A percentile compares a stretch with the other conserved stretches of the same genome.
phyloP scores from a whole-genome alignment of 2,329 filamentous ascomycete genomes.

The Ceratocystis huliohia region DNA sequence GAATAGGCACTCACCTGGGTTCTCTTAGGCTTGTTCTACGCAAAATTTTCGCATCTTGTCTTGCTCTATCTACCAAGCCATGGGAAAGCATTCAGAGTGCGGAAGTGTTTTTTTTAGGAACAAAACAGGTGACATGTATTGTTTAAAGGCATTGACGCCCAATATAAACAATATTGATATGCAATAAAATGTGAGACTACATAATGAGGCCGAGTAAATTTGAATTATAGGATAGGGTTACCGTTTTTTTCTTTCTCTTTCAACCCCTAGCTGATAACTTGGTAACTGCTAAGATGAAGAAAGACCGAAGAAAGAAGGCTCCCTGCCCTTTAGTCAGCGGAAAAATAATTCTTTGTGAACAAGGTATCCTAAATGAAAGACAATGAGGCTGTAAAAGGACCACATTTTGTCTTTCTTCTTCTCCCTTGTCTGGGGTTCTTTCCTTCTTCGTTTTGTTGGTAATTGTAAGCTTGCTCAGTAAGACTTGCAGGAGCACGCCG shows the following conservation, averaged over 20 bases:
- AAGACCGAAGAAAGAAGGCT: no score
- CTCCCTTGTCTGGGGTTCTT: conserved; percentile 7
- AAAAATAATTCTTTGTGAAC: not conserved
- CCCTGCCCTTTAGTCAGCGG: not conserved
- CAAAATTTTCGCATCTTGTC: not conserved
- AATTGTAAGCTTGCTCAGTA: not conserved
- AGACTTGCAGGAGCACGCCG: conserved; percentile 1
- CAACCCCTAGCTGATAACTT: no score
- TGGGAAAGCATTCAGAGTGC: not conserved
- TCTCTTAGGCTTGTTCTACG: not conserved
- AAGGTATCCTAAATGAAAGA: not conserved
- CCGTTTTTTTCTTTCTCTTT: no score
- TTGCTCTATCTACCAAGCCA: not conserved
- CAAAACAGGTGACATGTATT: not conserved
- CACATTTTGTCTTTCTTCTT: not conserved
- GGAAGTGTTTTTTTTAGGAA: not conserved
- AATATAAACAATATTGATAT: not conserved
- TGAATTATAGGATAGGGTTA: no score
- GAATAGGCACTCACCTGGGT: not conserved
- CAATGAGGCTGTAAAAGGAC: not conserved
- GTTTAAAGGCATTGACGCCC: not conserved
- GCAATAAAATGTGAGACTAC: not conserved
- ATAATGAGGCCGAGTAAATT: not conserved
- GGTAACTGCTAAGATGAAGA: no score
- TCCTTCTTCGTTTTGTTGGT: conserved; percentile 4